Evolutionary conservation across 2,329 filamentous ascomycete species (phyloP), one percentile per base, ranked within the genome.

Genomic region (Fusarium proliferatum): DNA sequence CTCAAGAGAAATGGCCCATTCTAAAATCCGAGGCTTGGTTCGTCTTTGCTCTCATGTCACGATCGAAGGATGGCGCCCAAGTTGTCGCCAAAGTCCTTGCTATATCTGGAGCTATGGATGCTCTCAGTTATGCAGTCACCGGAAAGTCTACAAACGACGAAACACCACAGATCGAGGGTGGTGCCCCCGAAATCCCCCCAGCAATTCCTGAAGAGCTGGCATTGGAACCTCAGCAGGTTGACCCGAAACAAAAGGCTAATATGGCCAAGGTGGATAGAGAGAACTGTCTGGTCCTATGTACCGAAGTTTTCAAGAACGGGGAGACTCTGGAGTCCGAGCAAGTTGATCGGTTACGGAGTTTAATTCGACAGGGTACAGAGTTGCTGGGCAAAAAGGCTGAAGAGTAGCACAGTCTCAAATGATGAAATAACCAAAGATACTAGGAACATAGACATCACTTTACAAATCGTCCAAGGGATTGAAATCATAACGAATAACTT

Each of bases 1-100:
- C 83, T 4, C 90, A 92, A 76, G 81, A 80, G 6, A 90, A 89
- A 71, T 92, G 89, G 84, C 88, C 89, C 0, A 83, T 87, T 4
- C 82, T 92, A 5, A 85, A 88, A 23, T 90, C 88, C 43, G 90
- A 92, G 76, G 85, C 87, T 6, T 89, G 89, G 86, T 91, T 92
- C 70, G 86, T 90, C 10, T 84, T 91, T 58, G 90, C 90, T 5
- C 84, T 92, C 39, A 88, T 91, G 85, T 85, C 86, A 45, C 85
- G 88, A 34, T 85, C 86, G 4, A 63, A 77, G 3, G 85, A 88
- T 41, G 88, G 89, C 12, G 86, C 87, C 4, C 75, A 79, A 4
- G 80, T 87, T 16, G 84, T 89, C 23, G 74, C 83, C 13, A 80
- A 81, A 17, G 79, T 86, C 3, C 79, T 90, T 49, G 78, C 83